Conservation (phyloP, 257 asterid genomes). For the Forsythia suspensa region DNA sequence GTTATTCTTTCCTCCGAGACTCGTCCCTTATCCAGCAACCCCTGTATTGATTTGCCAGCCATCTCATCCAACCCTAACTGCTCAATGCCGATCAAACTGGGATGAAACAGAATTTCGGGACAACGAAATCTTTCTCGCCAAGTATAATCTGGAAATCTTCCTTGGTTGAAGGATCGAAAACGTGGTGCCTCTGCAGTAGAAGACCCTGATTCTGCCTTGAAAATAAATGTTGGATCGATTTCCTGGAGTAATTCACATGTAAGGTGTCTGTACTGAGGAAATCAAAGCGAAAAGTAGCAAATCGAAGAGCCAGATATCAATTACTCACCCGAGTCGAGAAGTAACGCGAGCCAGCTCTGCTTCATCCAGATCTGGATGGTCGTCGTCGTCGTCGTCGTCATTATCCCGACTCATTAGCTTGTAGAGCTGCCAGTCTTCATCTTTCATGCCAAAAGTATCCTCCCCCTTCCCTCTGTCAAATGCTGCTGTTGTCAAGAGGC, state of each 20-base stretch:
- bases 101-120: conserved; percentile 80
- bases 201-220: conserved; percentile 63
- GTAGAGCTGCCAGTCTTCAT: conserved; percentile 99
- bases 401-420: conserved; percentile 92
- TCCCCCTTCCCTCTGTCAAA: conserved; percentile 98
- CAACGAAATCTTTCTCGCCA: conserved; percentile 94
- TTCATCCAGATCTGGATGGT: conserved; percentile 72
- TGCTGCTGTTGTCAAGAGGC: conserved; percentile 97
- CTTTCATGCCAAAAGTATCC: conserved; percentile 90
- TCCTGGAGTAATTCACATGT: conserved; percentile 44
- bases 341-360: conserved; percentile 80
- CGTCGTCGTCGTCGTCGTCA: conserved; percentile 81
- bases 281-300: not conserved
- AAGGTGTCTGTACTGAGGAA: not conserved
- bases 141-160: conserved; percentile 83
- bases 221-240: conserved; percentile 80
- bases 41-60: conserved; percentile 67
- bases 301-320: not conserved
- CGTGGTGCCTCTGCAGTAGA: conserved; percentile 64
- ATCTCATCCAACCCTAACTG: conserved; percentile 95
- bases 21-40: conserved; percentile 46
- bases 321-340: conserved; percentile 75
- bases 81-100: conserved; percentile 82
- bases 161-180: conserved; percentile 76
- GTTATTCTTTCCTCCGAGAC: conserved; percentile 62